Evolutionary conservation across 2,329 filamentous ascomycete species (phyloP).

Genomic region (Elsinoe perseae): DNA sequence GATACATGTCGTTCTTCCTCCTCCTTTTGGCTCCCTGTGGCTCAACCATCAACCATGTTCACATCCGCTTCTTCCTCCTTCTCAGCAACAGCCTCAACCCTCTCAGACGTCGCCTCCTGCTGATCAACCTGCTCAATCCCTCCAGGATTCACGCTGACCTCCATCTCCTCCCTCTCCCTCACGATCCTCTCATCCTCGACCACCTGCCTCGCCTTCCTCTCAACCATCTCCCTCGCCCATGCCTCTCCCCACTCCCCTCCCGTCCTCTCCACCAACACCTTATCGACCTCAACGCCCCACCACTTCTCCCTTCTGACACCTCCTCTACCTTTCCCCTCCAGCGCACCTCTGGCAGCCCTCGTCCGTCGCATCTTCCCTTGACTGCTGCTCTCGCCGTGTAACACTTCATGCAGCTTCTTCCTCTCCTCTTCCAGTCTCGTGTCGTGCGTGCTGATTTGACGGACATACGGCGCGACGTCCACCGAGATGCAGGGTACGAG

Average conservation of each 20-base stretch:
- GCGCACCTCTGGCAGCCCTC: constrained; percentile 63
- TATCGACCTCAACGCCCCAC: constrained; percentile 11
- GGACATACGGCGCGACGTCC: constrained; percentile 86
- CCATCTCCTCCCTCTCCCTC: not conserved
- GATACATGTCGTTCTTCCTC: not conserved
- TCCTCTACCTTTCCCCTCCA: constrained; percentile 50
- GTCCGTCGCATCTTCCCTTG: constrained; percentile 49
- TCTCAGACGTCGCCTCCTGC: not conserved
- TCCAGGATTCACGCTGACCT: not conserved
- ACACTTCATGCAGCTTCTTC: constrained; percentile 48
- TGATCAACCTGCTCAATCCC: not conserved
- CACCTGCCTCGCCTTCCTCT: not conserved
- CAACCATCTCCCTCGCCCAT: not conserved
- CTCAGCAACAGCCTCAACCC: not conserved
- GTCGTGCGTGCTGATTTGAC: constrained; percentile 73
- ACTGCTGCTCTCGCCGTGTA: constrained; percentile 21
- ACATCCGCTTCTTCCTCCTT: not conserved
- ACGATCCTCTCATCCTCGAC: not conserved
- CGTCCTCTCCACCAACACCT: not conserved
- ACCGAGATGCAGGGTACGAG: constrained; percentile 46
- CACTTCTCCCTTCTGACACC: constrained; percentile 26
- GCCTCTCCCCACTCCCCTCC: not conserved
- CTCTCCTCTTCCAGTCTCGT: constrained; percentile 61
- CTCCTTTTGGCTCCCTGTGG: not conserved
- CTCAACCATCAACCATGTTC: not conserved